A percentile compares a stretch with the other conserved stretches of the same genome.
Conservation (phyloP, 352 stramenopile genomes). For the Phytophthora pistaciae region DNA sequence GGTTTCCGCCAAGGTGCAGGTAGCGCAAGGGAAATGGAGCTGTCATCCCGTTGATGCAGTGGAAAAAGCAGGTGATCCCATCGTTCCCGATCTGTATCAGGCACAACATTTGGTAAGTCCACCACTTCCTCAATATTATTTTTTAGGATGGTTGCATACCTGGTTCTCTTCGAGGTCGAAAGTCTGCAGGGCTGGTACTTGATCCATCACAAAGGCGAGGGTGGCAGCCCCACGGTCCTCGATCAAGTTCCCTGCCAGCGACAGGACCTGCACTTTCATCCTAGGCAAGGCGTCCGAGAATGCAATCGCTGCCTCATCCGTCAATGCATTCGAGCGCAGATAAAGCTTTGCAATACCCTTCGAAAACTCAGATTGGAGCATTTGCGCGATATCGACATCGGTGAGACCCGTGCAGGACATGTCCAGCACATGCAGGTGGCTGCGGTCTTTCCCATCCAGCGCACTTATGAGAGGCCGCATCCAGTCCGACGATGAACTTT, state of each 20-base stretch:
- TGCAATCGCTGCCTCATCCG: conserved; percentile 26
- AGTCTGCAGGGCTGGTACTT: conserved; percentile 39
- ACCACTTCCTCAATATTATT: background rate
- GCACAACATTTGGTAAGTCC: background rate
- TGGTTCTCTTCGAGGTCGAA: conserved; percentile 64
- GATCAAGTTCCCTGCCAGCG: conserved; percentile 56
- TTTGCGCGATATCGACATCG: conserved; percentile 19
- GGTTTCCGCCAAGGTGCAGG: conserved; percentile 49
- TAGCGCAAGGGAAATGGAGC: conserved; percentile 47
- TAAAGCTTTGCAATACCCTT: conserved; percentile 44
- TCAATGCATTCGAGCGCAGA: conserved; percentile 57
- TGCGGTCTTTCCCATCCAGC: conserved; percentile 15
- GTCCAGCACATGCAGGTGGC: conserved; percentile 38
- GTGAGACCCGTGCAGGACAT: conserved; percentile 58
- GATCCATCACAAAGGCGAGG: conserved; percentile 59
- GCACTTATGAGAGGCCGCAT: conserved; percentile 14
- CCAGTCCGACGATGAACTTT: background rate
- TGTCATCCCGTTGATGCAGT: conserved; percentile 43
- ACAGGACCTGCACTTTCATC: conserved; percentile 42
- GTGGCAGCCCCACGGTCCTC: conserved; percentile 45
- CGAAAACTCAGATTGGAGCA: conserved; percentile 28
- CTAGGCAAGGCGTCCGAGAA: conserved; percentile 31
- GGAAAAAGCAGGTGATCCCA: conserved; percentile 45
- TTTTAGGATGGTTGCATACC: conserved; percentile 21
- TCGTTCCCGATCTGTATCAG: conserved; percentile 44